phyloP scores from a whole-genome alignment of 163 green algal genomes.

The Scenedesmus sp. region DNA sequence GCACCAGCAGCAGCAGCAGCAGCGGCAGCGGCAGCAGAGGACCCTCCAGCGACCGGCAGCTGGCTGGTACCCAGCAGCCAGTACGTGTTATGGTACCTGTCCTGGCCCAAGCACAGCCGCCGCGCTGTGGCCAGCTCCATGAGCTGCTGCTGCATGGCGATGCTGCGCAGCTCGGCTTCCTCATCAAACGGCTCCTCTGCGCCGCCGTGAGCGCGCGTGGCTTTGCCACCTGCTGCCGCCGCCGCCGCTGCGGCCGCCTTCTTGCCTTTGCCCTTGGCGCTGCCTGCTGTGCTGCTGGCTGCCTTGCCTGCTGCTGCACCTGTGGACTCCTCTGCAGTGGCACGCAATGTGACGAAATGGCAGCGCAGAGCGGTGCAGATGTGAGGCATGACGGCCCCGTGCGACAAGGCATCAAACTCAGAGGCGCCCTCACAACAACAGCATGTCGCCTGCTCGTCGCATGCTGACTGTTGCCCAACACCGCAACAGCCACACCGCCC shows the following conservation, averaged over 20 bases:
- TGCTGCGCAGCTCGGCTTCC: conserved; percentile 4
- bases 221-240: conserved; percentile 15
- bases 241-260: conserved; percentile 43
- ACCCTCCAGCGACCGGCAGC: neutral
- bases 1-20: neutral
- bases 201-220: neutral
- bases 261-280: conserved; percentile 20
- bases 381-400: too few species aligned
- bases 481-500: too few species aligned
- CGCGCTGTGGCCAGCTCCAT: conserved; percentile 27
- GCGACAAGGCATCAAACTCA: too few species aligned
- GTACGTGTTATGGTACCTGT: conserved; percentile 42
- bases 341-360: neutral
- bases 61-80: conserved; percentile 47
- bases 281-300: neutral
- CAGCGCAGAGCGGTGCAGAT: neutral
- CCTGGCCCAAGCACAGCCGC: conserved; percentile 40
- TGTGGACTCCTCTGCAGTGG: neutral
- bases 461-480: too few species aligned
- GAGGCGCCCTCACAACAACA: too few species aligned
- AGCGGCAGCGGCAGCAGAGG: neutral
- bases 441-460: too few species aligned
- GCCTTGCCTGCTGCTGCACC: conserved; percentile 11
- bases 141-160: conserved; percentile 45
- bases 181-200: conserved; percentile 48